Evolutionary conservation across 1,284 basidiomycete species (phyloP).

Genomic region (Ganoderma lucidum): DNA sequence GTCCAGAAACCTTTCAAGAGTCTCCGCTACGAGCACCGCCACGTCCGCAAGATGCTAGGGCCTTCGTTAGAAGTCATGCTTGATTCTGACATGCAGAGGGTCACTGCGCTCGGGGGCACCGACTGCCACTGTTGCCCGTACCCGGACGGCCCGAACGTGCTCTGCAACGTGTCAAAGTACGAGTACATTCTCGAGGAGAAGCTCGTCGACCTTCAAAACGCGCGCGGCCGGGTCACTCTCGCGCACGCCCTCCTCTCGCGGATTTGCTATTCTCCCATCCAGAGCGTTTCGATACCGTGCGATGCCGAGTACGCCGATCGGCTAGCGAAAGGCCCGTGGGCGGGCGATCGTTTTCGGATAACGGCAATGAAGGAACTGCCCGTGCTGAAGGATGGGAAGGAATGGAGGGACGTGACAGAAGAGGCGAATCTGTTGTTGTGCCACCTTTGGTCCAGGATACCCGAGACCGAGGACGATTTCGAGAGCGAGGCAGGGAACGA

Average conservation of each 20-base stretch:
- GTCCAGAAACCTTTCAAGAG: neutral
- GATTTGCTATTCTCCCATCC: conserved; percentile 30
- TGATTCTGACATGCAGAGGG: neutral
- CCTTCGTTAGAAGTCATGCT: neutral
- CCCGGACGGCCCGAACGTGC: neutral
- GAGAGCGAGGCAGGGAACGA: neutral
- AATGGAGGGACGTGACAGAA: conserved; percentile 29
- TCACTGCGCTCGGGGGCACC: neutral
- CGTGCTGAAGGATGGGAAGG: neutral
- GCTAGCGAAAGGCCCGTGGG: conserved; percentile 6
- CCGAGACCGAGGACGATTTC: neutral
- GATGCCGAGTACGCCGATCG: neutral
- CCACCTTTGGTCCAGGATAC: neutral
- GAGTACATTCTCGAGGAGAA: conserved; percentile 13
- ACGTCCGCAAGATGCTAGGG: neutral
- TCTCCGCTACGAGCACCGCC: neutral
- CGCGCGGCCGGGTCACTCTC: neutral
- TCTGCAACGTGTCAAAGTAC: conserved; percentile 16
- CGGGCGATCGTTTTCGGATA: conserved; percentile 11
- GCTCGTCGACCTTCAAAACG: neutral
- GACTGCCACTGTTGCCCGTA: neutral
- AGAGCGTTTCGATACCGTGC: neutral
- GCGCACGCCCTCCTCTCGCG: conserved; percentile 5
- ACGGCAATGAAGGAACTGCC: conserved; percentile 1
- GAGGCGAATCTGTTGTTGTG: conserved; percentile 15